Evolutionary conservation across 2,329 filamentous ascomycete genomes (phyloP).

Genomic region (Botryotinia calthae): DNA sequence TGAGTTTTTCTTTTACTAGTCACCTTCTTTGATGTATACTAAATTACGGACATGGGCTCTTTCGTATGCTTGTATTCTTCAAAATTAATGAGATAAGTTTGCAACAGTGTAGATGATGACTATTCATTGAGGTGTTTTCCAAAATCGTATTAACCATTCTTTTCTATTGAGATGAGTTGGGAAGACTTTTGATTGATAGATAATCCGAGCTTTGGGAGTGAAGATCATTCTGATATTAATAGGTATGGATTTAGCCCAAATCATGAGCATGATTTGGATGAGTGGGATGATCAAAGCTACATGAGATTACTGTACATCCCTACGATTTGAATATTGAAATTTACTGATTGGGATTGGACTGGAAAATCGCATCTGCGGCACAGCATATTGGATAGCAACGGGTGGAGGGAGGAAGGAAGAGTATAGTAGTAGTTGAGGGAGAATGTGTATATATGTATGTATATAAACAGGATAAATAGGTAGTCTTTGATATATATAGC

Average conservation of each 20-base stretch:
- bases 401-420: neutral
- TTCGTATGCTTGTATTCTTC: neutral
- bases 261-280: neutral
- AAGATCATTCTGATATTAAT: neutral
- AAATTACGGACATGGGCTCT: neutral
- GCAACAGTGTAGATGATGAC: neutral
- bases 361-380: neutral
- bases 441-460: too few species aligned
- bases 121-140: neutral
- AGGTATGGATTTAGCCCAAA: neutral
- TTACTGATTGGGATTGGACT: neutral
- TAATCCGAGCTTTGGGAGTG: neutral
- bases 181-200: neutral
- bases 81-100: slow-evolving; percentile 9
- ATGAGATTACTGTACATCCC: neutral
- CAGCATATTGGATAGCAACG: neutral
- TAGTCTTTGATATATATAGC: too few species aligned
- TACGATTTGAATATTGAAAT: neutral
- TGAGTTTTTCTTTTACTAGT: neutral
- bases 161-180: neutral
- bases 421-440: neutral
- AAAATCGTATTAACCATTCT: neutral
- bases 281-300: neutral
- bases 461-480: too few species aligned
- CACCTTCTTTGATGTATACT: slow-evolving; percentile 15